Evolutionary conservation across 2,329 filamentous ascomycete species (phyloP), one percentile per base, ranked within the genome.

Genomic region (Aspergillus melleus): DNA sequence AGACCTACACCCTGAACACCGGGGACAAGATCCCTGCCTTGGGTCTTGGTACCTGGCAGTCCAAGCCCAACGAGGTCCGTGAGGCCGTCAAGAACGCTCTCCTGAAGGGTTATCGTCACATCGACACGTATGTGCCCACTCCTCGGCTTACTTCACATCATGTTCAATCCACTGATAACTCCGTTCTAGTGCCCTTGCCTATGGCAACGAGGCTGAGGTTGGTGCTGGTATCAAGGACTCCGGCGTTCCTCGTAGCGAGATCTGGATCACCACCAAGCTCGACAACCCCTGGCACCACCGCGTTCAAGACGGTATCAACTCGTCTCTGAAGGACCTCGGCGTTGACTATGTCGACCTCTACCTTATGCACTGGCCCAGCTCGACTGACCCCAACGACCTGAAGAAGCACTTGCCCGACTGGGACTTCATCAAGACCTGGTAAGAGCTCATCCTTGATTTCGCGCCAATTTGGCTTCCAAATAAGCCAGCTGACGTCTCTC

Each of bases 381-480:
- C 84, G 3, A 86, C 85, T 64, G 80, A 81, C 59, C 78, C 80
- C 39, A 76, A 80, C 9, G 77, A 80, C 62, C 68, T 73, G 56
- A 69, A 77, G 51, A 90, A 90, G 81, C 86, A 89, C 73, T 84
- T 87, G 64, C 81, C 85, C 32, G 90, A 92, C 79, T 94, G 91
- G 90, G 84, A 91, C 79, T 94, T 90, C 76, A 82, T 90, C 68
- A 87, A 95, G 77, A 95, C 91, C 26, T 96, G 84, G 84, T 72
- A 65, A 52, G 69, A 22, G 12, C 9, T 10, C 29, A 19, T 19
- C 12, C 12, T 20, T 4, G 3, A n/a, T 14, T 14, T n/a, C 19
- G 2, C 9, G 24, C 2, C 9, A 2, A 14, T 3, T 24, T 14
- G 19, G 3, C 14, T 39, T 14, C n/a, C 16, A 8, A 29, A 30